These are phyloP conservation scores for Ogataea hybrid DNA, from an alignment of 1,139 yeast genomes.

Conservation along the genomic window DNA sequence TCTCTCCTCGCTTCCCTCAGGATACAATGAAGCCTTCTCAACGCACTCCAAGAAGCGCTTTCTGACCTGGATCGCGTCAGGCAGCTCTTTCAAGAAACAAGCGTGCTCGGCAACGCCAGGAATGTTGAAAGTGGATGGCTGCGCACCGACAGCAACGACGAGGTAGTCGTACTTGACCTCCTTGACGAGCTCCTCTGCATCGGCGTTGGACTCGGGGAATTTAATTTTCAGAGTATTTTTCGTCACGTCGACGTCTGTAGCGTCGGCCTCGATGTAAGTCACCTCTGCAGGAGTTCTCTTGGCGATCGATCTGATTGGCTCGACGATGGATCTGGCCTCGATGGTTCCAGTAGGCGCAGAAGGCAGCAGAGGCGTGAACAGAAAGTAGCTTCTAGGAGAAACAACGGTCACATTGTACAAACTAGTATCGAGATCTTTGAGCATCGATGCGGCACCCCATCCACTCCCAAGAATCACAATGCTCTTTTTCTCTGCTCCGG, in stretches of 20 bases:
- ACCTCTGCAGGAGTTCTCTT: slow-evolving; percentile 77
- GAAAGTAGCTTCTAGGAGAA: slow-evolving; percentile 92
- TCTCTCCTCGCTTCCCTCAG: slow-evolving; percentile 73
- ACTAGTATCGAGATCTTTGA: slow-evolving; percentile 83
- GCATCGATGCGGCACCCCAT: slow-evolving; percentile 85
- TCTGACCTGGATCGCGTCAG: slow-evolving; percentile 78
- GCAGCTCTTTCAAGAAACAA: slow-evolving; percentile 79
- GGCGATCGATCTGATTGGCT: slow-evolving; percentile 75
- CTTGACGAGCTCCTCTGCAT: slow-evolving; percentile 39
- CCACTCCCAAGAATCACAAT: slow-evolving; percentile 90
- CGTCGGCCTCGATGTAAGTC: slow-evolving; percentile 87
- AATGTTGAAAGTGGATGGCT: slow-evolving; percentile 87
- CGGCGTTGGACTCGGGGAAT: slow-evolving; percentile 35
- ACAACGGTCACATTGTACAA: slow-evolving; percentile 85
- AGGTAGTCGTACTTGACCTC: slow-evolving; percentile 69
- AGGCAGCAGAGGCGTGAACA: slow-evolving; percentile 91
- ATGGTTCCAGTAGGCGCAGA: slow-evolving; percentile 93
- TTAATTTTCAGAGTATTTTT: slow-evolving; percentile 60
- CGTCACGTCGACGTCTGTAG: slow-evolving; percentile 74
- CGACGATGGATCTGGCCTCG: slow-evolving; percentile 85
- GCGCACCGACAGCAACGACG: slow-evolving; percentile 90
- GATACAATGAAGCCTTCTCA: slow-evolving; percentile 78
- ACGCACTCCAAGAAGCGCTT: slow-evolving; percentile 74
- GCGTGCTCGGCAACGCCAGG: slow-evolving; percentile 92
- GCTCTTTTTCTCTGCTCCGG: slow-evolving; percentile 76